These are phyloP conservation scores for Termitomyces bulborhizus DNA, from an alignment of 768 basidiomycete species.

Conservation along the genomic window DNA sequence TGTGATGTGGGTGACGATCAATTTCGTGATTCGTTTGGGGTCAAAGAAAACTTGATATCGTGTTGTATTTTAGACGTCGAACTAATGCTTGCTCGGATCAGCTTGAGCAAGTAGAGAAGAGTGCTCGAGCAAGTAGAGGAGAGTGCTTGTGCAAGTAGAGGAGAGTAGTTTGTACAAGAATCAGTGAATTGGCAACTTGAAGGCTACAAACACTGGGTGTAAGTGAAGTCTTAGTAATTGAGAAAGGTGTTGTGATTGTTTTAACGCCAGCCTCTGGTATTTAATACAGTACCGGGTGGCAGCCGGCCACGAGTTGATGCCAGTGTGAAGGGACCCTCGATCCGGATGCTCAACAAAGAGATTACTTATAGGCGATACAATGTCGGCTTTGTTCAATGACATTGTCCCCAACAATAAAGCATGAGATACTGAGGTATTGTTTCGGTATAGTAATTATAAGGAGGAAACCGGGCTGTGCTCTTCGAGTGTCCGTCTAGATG, in stretches of 20 bases:
- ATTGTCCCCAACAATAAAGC: neutral
- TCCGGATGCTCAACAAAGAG: neutral
- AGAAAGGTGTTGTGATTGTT: neutral
- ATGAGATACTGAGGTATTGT: neutral
- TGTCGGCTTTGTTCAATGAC: neutral
- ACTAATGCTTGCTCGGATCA: neutral
- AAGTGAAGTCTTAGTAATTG: neutral
- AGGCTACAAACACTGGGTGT: too few relatives aligned
- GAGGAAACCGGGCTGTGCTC: neutral
- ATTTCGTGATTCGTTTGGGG: neutral
- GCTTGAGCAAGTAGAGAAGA: neutral
- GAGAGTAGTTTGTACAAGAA: neutral
- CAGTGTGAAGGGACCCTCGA: neutral
- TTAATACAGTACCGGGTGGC: neutral
- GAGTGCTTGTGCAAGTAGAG: too few relatives aligned
- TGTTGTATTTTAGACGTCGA: neutral
- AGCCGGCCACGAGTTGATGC: slow-evolving; percentile 3
- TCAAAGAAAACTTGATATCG: neutral
- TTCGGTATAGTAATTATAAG: neutral
- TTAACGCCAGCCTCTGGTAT: slow-evolving; percentile 4
- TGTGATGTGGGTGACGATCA: neutral
- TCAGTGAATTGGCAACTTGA: neutral
- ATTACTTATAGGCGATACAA: neutral
- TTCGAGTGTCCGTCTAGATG: neutral
- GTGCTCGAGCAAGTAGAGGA: too few relatives aligned